Base-by-base conservation (phyloP, 352 stramenopile species). In the Phytopythium sindhum region DNA sequence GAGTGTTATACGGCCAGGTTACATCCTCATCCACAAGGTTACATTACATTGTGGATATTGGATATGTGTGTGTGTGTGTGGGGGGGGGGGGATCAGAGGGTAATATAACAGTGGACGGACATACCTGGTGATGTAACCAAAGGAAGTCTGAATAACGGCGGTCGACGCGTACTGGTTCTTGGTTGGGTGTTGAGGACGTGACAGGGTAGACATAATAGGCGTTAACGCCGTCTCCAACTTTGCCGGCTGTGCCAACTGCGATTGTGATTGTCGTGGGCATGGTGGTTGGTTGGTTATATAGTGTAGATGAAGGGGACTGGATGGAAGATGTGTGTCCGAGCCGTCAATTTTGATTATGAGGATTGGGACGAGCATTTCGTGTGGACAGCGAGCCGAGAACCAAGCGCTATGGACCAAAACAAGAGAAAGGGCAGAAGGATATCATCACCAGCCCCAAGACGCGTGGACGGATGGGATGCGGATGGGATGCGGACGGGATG, bases 111-210 rank as follows among this genome's bases (percentile, higher is more conserved):
- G 3, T 19, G 37, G 35, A 23, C n/a, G 29, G 10, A 29, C 42
- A 23, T 48, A 83, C 64, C 69, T 89, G 81, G 47, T 83, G 70
- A 69, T 95, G 84, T 48, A 95, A 71, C 86, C 86, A 95, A 35
- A 90, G 72, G 68, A 95, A 95, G 70, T 95, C 86, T 63, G 83
- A 91, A 73, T 93, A 95, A 51, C 86, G 84, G 41, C 84, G 83
- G 61, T 95, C 84, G n/a, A 95, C 86, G 29, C 81, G 60, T 11
- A 70, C 64, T 42, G 71, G 57, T 11, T 73, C 63, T 10, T 78
- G 60, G 5, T 72, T 71, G 57, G 81, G 69, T 21, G 75, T 74
- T 45, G 76, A 66, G 52, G 83, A 91, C 55, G 80, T 81, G 66
- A 95, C 74, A 55, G 86, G 89, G 77, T 87, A 95, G 31, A 95